A percentile compares a stretch with the other conserved stretches of the same genome.
Evolutionary conservation across 2,329 filamentous ascomycete genomes (phyloP).

Genomic region (Ambrosiella beaveri): DNA sequence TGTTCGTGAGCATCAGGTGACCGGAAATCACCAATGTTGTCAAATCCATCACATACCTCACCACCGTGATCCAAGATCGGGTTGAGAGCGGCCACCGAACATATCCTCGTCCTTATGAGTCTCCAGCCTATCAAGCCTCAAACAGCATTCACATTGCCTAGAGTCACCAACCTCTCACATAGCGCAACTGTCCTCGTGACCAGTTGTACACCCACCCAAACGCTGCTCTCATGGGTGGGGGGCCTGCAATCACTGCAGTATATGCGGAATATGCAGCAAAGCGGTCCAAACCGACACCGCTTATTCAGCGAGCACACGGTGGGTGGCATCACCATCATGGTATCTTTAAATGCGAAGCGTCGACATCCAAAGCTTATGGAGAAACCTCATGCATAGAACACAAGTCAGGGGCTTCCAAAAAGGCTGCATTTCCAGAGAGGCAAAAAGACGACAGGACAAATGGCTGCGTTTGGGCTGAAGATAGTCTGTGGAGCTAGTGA

Average conservation of each 20-base stretch:
- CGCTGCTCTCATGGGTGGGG: background rate
- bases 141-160: background rate
- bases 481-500: background rate
- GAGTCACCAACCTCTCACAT: background rate
- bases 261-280: slow-evolving; percentile 5
- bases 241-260: background rate
- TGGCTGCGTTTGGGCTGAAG: background rate
- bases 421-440: background rate
- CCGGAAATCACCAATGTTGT: background rate
- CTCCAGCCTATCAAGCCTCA: background rate
- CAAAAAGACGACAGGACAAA: background rate
- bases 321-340: too few species aligned
- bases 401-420: background rate
- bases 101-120: background rate
- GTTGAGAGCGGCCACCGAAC: too few species aligned
- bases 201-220: background rate
- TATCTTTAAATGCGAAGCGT: too few species aligned
- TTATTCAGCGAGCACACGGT: background rate
- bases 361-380: background rate
- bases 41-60: too few species aligned
- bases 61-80: background rate
- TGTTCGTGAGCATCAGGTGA: background rate
- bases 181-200: background rate
- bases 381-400: background rate
- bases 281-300: slow-evolving; percentile 1